phyloP scores from a whole-genome alignment of 306 rosid species.

The Lathyrus tuberosus region DNA sequence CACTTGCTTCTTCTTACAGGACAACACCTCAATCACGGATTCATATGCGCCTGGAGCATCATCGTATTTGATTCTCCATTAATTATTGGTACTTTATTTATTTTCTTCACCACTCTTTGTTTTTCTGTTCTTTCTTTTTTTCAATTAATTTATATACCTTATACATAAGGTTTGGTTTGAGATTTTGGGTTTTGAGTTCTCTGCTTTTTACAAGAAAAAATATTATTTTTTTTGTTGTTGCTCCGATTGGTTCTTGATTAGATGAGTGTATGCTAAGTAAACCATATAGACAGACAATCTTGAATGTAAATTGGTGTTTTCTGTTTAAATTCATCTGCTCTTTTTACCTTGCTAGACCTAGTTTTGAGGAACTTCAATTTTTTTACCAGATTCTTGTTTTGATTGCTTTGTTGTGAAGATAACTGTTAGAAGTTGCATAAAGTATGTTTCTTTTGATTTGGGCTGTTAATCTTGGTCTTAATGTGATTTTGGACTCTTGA shows the following conservation, averaged over 20 bases:
- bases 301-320: neutral
- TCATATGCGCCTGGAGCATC: neutral
- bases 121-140: no score
- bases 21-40: slow-evolving; percentile 27
- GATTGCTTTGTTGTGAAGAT: slow-evolving; percentile 7
- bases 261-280: neutral
- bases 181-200: slow-evolving; percentile 31
- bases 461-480: slow-evolving; percentile 16
- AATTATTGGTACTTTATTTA: slow-evolving; percentile 19
- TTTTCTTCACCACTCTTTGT: neutral
- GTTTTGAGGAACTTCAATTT: slow-evolving; percentile 28
- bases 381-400: slow-evolving; percentile 3
- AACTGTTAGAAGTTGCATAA: slow-evolving; percentile 25
- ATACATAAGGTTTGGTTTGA: neutral
- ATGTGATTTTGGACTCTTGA: slow-evolving; percentile 2
- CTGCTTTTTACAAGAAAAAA: slow-evolving; percentile 18
- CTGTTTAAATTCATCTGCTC: slow-evolving; percentile 14
- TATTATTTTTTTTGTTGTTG: neutral
- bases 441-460: slow-evolving; percentile 15
- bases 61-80: slow-evolving; percentile 33
- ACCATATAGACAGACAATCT: neutral
- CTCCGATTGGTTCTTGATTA: slow-evolving; percentile 30
- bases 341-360: slow-evolving; percentile 23
- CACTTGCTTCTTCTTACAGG: slow-evolving; percentile 29
- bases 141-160: neutral